phyloP scores from a whole-genome alignment of 495 filamentous ascomycete genomes.

The Astrocystis sublimbata region DNA sequence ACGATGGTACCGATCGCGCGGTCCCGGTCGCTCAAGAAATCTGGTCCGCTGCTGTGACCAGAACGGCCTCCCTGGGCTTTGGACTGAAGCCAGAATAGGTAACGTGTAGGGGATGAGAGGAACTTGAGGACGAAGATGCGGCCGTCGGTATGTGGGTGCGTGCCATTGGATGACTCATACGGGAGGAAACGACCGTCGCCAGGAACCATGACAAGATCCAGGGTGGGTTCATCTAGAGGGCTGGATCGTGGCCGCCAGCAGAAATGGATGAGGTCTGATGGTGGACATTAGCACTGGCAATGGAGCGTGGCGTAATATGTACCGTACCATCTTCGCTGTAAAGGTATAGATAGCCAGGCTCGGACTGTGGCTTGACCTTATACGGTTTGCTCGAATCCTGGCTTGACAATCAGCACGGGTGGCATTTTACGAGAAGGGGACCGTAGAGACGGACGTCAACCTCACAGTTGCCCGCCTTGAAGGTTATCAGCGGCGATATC shows the following conservation, averaged over 20 bases:
- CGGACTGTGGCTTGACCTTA: constrained; percentile 66
- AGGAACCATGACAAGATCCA: constrained; percentile 52
- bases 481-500: constrained; percentile 82
- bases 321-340: constrained; percentile 82
- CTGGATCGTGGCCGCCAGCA: constrained; percentile 75
- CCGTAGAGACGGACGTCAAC: constrained; percentile 64
- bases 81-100: constrained; percentile 96
- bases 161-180: constrained; percentile 58
- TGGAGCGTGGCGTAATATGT: neutral
- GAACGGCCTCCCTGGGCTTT: constrained; percentile 78
- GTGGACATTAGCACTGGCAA: constrained; percentile 21
- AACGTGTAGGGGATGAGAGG: constrained; percentile 82
- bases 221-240: constrained; percentile 32
- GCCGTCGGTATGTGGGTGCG: constrained; percentile 70
- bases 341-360: constrained; percentile 88
- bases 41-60: constrained; percentile 56
- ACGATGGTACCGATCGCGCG: constrained; percentile 81
- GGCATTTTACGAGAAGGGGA: neutral
- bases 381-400: constrained; percentile 61
- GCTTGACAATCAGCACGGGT: constrained; percentile 32
- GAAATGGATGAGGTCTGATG: constrained; percentile 83
- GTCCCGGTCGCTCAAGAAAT: constrained; percentile 80
- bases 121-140: constrained; percentile 95
- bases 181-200: constrained; percentile 80
- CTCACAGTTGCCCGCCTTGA: constrained; percentile 94